Evolutionary conservation across 495 filamentous ascomycete genomes (phyloP).

Genomic region (Daldinia concentrica): DNA sequence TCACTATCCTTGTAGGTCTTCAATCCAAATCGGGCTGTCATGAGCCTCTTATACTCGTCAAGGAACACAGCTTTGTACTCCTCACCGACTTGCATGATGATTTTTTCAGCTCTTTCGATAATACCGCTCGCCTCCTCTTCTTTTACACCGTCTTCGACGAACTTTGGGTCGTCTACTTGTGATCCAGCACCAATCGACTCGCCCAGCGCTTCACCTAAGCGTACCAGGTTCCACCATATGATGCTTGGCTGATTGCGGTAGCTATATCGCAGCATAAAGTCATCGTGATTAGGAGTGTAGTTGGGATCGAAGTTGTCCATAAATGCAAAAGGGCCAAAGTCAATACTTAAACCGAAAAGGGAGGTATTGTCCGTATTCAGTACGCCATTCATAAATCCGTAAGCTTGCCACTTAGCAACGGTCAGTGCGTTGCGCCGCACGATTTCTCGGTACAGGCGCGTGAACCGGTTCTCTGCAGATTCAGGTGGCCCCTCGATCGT

Average conservation of each 20-base stretch:
- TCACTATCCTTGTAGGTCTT: constrained; percentile 70
- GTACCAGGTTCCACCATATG: constrained; percentile 98
- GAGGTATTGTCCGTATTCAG: constrained; percentile 95
- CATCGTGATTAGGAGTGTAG: constrained; percentile 98
- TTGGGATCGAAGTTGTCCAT: constrained; percentile 93
- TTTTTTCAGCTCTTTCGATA: constrained; percentile 78
- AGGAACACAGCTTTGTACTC: constrained; percentile 90
- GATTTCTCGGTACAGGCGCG: constrained; percentile 87
- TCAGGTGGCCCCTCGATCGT: constrained; percentile 70
- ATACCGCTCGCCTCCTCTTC: constrained; percentile 72
- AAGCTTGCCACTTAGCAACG: constrained; percentile 94
- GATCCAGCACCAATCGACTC: constrained; percentile 83
- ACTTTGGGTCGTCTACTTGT: constrained; percentile 71
- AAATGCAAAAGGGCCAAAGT: constrained; percentile 96
- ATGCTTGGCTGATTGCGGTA: constrained; percentile 95
- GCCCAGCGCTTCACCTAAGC: constrained; percentile 88
- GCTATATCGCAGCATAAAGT: constrained; percentile 82
- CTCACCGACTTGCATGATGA: constrained; percentile 79
- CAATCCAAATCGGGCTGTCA: constrained; percentile 81
- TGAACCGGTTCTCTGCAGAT: constrained; percentile 82
- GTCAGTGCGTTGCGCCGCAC: constrained; percentile 85
- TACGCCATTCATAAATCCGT: constrained; percentile 98
- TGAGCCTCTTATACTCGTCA: constrained; percentile 83
- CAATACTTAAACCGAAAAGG: constrained; percentile 84
- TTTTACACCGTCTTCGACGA: constrained; percentile 74